phyloP scores from a whole-genome alignment of 257 asterid species.

The Solanum etuberosum region DNA sequence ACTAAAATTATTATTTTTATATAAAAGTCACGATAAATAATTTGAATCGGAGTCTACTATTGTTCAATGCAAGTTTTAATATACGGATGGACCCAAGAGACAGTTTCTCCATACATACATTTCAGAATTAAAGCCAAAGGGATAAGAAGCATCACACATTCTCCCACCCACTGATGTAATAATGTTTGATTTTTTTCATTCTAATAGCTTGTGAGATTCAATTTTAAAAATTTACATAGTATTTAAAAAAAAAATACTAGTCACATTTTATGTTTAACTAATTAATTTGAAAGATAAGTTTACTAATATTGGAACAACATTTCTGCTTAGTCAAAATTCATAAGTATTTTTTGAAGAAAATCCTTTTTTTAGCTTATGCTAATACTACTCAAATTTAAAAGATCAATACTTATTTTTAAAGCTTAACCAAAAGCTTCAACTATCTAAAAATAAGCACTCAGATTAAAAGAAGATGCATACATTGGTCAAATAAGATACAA shows the following conservation, averaged over 20 bases:
- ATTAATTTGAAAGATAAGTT: too few species aligned
- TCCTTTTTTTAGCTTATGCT: neutral
- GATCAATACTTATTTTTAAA: neutral
- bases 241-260: too few species aligned
- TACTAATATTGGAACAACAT: neutral
- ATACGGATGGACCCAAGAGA: neutral
- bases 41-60: neutral
- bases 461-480: neutral
- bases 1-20: too few species aligned
- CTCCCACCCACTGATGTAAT: neutral
- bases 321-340: neutral
- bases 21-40: neutral
- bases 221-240: neutral
- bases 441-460: neutral
- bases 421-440: neutral
- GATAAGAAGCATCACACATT: neutral
- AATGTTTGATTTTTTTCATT: neutral
- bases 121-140: neutral
- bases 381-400: neutral
- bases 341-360: too few species aligned
- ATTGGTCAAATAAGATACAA: neutral
- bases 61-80: neutral
- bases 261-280: neutral
- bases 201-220: neutral
- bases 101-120: neutral